Evolutionary conservation across 2,329 filamentous ascomycete genomes (phyloP).

Genomic region (Xylariaceae sp.): DNA sequence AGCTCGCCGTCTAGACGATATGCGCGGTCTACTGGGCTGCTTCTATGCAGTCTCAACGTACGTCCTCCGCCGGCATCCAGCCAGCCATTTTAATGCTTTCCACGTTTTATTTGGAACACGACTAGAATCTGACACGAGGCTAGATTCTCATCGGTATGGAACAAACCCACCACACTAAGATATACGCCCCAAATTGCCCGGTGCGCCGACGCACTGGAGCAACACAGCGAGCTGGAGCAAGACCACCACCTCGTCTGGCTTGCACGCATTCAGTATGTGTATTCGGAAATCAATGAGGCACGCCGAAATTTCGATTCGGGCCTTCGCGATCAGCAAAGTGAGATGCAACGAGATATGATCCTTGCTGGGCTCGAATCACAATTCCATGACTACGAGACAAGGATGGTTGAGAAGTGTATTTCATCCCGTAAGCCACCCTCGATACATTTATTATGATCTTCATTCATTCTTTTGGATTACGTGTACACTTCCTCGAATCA

Average conservation of each 20-base stretch:
- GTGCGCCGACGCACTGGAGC: constrained; percentile 45
- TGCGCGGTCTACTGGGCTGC: constrained; percentile 46
- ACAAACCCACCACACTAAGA: constrained; percentile 29
- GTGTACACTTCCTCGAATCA: not conserved
- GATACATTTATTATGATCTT: not conserved
- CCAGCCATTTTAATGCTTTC: no score
- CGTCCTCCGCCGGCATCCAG: constrained; percentile 13
- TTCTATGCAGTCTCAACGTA: constrained; percentile 45
- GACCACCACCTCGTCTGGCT: constrained; percentile 46
- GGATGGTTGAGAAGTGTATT: constrained; percentile 34
- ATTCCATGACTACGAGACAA: constrained; percentile 39
- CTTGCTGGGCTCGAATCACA: constrained; percentile 48
- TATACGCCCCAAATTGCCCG: constrained; percentile 44
- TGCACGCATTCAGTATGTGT: constrained; percentile 38
- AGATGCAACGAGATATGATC: constrained; percentile 44
- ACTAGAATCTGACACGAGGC: not conserved
- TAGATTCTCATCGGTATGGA: constrained; percentile 42
- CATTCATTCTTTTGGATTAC: constrained; percentile 8
- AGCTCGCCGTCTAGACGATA: constrained; percentile 37
- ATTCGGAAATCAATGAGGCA: constrained; percentile 37
- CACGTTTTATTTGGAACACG: no score
- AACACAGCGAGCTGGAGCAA: constrained; percentile 33
- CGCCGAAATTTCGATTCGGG: constrained; percentile 25
- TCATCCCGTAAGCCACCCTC: constrained; percentile 20
- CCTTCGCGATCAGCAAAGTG: constrained; percentile 24